Evolutionary conservation across 2,329 filamentous ascomycete species (phyloP), one percentile per base, ranked within the genome.

Genomic region (Aspergillus ustus): DNA sequence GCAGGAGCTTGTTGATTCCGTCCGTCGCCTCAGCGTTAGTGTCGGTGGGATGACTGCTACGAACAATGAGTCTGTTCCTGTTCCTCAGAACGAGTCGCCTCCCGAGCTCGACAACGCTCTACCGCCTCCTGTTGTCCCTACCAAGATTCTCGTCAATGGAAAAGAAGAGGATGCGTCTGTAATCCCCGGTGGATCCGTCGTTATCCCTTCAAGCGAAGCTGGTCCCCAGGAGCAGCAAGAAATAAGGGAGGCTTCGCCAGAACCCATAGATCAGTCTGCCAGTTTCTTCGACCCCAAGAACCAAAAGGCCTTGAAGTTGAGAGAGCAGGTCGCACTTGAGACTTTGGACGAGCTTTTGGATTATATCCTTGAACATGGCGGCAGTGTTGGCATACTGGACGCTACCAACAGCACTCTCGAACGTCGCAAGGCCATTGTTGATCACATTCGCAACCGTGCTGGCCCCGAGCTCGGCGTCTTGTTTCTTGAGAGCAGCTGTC

Each of bases 341-440:
- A 98, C 95, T 0, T 80, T 98, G 54, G 92, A 99, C 70, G 95
- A 99, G 73, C 83, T 98, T 8, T 79, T 99, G 51, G 90, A 97
- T 69, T 99, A 96, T 75, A 88, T 99, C 11, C 82, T 98, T 37
- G 83, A 89, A 25, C 84, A 89, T 57, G 92, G 90, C 29, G 95
- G 95, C 51, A 91, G 93, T 31, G 92, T 98, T 9, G 95, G 95
- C 43, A 98, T 99, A 65, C 86, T 99, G 13, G 95, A 99, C 78
- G 95, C 95, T 7, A 99, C 95, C 7, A 99, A 99, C 80, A 97
- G 93, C 80, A 99, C 95, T 0, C 84, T 96, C 53, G 86, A 92
- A 65, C 89, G 95, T 43, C 87, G 95, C 53, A 89, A 94, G 77
- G 85, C 91, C 28, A 86, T 99, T 59, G 92, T 96, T 70, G 86